Evolutionary conservation across 768 basidiomycete species (phyloP), one percentile per base, ranked within the genome.

Genomic region (Pleurotus sapidus): DNA sequence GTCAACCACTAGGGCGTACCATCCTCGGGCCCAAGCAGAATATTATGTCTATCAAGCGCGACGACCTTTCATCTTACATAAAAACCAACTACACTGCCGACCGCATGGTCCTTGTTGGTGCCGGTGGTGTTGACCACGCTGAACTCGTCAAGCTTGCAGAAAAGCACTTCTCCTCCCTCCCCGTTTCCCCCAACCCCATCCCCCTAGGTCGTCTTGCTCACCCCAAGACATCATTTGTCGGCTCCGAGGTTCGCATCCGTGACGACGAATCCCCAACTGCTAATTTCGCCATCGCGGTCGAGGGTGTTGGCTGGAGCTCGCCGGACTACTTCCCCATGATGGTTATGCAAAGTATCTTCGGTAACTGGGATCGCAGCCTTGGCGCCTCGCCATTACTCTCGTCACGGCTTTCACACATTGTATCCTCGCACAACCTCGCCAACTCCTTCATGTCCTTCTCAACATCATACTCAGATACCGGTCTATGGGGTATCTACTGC

Each of bases 401-500:
- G 59, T 97, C 94, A 51, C 86, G 89, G 51, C 87, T 99, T 55
- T 91, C 91, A 23, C 90, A 95, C 72, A 89, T 94, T 72, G 82
- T 98, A 66, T 91, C 93, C 38, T 79, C 82, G 55, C 88, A 98
- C 83, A 91, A 93, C 81, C 93, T 98, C 69, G 97, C 97, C 68
- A 99, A 98, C 81, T 93, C 90, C 58, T 99, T 91, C 89, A 96
- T 98, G 93, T 93, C 91, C 54, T 99, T 98, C 88, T 96, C 94
- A 15, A 98, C 96, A 1, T 93, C 91, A 5, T 99, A 99, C 80
- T 94, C 95, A 5, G 97, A 99, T 73, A 98, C 95, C 17, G 97
- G 97, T 57, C 86, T 98, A 34, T 99, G 96, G 97, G 96, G 96
- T 65, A 93, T 98, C 74, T 98, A 99, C 81, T 76, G 97, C 55